A percentile compares a stretch with the other conserved stretches of the same genome.
phyloP scores from a whole-genome alignment of 495 filamentous ascomycete genomes.

The Talaromyces liani region DNA sequence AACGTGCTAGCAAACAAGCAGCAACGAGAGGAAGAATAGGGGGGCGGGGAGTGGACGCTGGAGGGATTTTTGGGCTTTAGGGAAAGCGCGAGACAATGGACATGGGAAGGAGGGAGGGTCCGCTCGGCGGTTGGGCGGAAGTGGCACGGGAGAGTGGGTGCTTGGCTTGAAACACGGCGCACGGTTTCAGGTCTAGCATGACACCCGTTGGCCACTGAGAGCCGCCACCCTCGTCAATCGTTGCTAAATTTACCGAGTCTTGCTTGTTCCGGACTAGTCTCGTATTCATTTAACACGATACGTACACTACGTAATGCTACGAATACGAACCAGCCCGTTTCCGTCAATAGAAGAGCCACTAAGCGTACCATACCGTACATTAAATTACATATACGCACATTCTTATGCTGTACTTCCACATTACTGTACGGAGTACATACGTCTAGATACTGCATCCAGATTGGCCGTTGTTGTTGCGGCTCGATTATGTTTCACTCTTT shows the following conservation, averaged over 20 bases:
- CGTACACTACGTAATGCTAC: too few relatives aligned
- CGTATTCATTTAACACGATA: not conserved
- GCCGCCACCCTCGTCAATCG: not conserved
- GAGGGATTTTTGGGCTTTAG: not conserved
- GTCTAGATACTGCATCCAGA: not conserved
- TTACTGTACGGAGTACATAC: too few relatives aligned
- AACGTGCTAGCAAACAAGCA: too few relatives aligned
- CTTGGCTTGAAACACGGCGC: conserved; percentile 7
- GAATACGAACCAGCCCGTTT: not conserved
- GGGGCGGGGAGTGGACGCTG: not conserved
- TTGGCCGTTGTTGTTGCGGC: not conserved
- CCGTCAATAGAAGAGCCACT: not conserved
- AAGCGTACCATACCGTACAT: not conserved
- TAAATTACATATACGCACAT: not conserved
- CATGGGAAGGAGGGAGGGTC: not conserved
- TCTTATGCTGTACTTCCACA: not conserved
- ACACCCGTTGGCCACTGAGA: not conserved
- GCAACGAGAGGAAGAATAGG: not conserved
- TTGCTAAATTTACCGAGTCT: conserved; percentile 1
- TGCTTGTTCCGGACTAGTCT: not conserved
- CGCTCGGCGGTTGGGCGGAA: not conserved
- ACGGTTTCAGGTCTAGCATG: conserved; percentile 6
- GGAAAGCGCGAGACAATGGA: not conserved
- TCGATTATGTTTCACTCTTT: not conserved
- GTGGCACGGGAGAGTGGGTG: conserved; percentile 1